A percentile compares a stretch with the other conserved stretches of the same genome.
phyloP scores from a whole-genome alignment of 2,329 filamentous ascomycete species.

The Chrysoporthe puriensis region DNA sequence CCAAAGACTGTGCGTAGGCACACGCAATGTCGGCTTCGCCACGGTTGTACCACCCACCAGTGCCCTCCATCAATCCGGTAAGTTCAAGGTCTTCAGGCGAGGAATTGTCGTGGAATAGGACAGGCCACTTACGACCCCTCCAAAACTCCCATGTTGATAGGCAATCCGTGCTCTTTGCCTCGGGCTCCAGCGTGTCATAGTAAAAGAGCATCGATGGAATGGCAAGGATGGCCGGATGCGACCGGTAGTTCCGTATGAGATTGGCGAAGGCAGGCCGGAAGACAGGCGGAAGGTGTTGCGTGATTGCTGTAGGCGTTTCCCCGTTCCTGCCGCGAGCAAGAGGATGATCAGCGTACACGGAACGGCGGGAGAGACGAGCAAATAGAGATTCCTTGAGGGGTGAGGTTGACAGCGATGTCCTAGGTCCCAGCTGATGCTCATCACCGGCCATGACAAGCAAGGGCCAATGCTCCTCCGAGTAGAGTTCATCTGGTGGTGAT shows the following conservation, averaged over 20 bases:
- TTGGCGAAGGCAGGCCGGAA: slow-evolving; percentile 34
- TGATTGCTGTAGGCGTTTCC: slow-evolving; percentile 19
- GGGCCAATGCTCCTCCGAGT: slow-evolving; percentile 25
- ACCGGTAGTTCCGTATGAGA: slow-evolving; percentile 34
- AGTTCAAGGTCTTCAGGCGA: slow-evolving; percentile 32
- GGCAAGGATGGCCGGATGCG: slow-evolving; percentile 34
- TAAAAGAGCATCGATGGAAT: slow-evolving; percentile 34
- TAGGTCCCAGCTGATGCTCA: slow-evolving; percentile 33
- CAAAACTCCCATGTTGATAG: slow-evolving; percentile 31
- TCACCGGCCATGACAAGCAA: slow-evolving; percentile 35
- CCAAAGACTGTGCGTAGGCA: slow-evolving; percentile 27
- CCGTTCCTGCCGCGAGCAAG: slow-evolving; percentile 29
- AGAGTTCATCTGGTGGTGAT: slow-evolving; percentile 25
- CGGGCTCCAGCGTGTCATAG: slow-evolving; percentile 31
- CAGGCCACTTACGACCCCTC: slow-evolving; percentile 28
- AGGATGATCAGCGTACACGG: slow-evolving; percentile 34
- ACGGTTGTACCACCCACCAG: slow-evolving; percentile 32
- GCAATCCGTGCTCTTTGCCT: slow-evolving; percentile 20
- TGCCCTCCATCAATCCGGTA: slow-evolving; percentile 21
- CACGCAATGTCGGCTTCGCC: slow-evolving; percentile 31
- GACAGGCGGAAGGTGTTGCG: slow-evolving; percentile 29
- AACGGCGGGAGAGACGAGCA: slow-evolving; percentile 31
- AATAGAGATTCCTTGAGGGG: slow-evolving; percentile 31
- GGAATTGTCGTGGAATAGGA: slow-evolving; percentile 32
- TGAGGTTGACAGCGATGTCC: slow-evolving; percentile 28